Conservation (phyloP, 257 asterid genomes). For the Orobanche coerulescens region DNA sequence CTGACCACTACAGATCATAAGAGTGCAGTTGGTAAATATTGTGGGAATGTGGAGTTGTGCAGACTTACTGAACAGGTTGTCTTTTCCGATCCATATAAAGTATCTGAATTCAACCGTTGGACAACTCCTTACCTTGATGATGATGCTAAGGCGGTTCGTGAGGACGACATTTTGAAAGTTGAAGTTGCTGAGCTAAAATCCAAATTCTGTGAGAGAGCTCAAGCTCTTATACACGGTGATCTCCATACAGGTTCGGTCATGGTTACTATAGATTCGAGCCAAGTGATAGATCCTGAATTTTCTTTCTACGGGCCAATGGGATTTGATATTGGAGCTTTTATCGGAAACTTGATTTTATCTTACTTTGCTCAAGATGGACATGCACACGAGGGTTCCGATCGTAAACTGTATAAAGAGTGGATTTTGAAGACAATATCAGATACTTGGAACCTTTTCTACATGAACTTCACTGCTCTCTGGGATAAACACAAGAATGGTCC, state of each 20-base stretch:
- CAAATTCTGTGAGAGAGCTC: constrained; percentile 89
- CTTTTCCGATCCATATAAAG: constrained; percentile 92
- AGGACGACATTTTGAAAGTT: constrained; percentile 67
- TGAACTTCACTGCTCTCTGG: constrained; percentile 80
- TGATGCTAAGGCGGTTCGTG: constrained; percentile 78
- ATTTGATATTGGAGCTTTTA: constrained; percentile 84
- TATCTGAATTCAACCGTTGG: constrained; percentile 70
- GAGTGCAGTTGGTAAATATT: constrained; percentile 85
- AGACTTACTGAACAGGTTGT: constrained; percentile 94
- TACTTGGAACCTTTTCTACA: constrained; percentile 81
- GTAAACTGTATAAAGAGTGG: constrained; percentile 69
- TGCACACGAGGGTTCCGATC: constrained; percentile 51
- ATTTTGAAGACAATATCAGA: constrained; percentile 69
- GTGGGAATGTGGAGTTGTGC: constrained; percentile 90
- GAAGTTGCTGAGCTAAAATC: constrained; percentile 91
- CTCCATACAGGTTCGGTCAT: constrained; percentile 93
- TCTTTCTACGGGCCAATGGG: constrained; percentile 93
- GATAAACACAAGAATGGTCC: constrained; percentile 81
- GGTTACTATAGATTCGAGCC: constrained; percentile 78
- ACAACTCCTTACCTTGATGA: constrained; percentile 85
- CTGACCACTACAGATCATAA: constrained; percentile 81
- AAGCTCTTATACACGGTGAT: constrained; percentile 94
- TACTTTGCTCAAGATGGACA: constrained; percentile 97
- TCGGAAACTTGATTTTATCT: constrained; percentile 83
- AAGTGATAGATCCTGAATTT: constrained; percentile 94